These are phyloP conservation scores for Fusarium sp. DNA, from an alignment of 2,329 filamentous ascomycete genomes.

Conservation along the genomic window DNA sequence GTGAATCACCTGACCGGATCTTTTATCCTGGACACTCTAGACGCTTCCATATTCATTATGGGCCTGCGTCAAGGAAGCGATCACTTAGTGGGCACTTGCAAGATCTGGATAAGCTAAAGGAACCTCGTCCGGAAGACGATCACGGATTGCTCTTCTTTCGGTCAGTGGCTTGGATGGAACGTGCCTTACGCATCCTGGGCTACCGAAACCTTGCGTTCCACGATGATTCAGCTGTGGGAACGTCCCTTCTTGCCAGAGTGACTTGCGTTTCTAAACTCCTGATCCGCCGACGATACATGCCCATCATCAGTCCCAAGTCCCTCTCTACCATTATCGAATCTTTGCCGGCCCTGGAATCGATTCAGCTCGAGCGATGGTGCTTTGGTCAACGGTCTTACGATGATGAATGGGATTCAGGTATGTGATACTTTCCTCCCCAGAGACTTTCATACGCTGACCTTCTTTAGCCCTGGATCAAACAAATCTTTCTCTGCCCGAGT, in stretches of 20 bases:
- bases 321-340: background rate
- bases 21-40: no score
- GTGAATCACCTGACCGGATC: background rate
- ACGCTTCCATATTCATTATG: no score
- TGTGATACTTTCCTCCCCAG: no score
- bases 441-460: accelerated
- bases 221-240: no score
- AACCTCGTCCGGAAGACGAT: no score
- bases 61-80: no score
- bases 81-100: no score
- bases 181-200: background rate
- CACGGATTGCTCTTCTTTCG: no score
- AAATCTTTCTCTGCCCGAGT: background rate
- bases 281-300: conserved; percentile 16
- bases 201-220: accelerated
- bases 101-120: no score
- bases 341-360: conserved; percentile 3
- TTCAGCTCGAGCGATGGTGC: conserved; percentile 33
- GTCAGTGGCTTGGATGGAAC: no score
- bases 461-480: accelerated
- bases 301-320: background rate
- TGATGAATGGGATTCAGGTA: background rate
- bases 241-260: background rate
- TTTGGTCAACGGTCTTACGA: background rate
- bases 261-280: conserved; percentile 21